Evolutionary conservation across 352 stramenopile genomes (phyloP), one percentile per base, ranked within the genome.

Genomic region (Phytophthora pseudosyringae): DNA sequence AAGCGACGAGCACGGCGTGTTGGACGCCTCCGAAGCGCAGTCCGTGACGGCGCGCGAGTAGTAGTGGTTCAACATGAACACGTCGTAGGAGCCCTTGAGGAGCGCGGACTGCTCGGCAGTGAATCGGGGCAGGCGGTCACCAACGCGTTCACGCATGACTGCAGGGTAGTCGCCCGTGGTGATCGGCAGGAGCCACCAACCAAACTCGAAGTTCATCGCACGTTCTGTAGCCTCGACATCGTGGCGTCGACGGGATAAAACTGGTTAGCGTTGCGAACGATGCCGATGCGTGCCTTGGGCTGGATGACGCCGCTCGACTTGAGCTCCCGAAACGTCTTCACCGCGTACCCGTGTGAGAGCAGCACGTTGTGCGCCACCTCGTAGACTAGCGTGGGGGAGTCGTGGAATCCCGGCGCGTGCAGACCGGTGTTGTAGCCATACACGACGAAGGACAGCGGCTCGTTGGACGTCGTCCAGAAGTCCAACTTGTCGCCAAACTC

Each of bases 51-150:
- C 55, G 50, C 78, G 80, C 21, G 81, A 83, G 13, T 67, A 77
- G 76, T 99, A 99, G 71, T 98, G 90, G 70, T 99, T 98, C 5
- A 98, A 71, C 50, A 97, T 97, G 56, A 98, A 88, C 47, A 98
- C 91, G 51, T 99, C 96, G 62, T 85, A 86, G 18, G 87, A 97
- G 8, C 80, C 83, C 32, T 78, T 76, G 15, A 99, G 52, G 29
- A 90, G 29, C 28, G 75, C 70, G 26, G 81, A 52, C 56, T 98
- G 78, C 18, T 89, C 73, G 15, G 59, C 13, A 13, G 94, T 97
- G 67, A 98, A 98, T 13, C 44, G 45, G 5, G 95, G 95, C 32
- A 99, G 71, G 9, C 90, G 78, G 31, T 83, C 73, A 10, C 91
- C 88, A 3, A 94, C 82, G 38, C 83, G 75, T 39, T 90, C 58